A percentile compares a stretch with the other conserved stretches of the same genome.
Evolutionary conservation across 1,284 basidiomycete genomes (phyloP).

Genomic region (Apiotrichum gamsii): DNA sequence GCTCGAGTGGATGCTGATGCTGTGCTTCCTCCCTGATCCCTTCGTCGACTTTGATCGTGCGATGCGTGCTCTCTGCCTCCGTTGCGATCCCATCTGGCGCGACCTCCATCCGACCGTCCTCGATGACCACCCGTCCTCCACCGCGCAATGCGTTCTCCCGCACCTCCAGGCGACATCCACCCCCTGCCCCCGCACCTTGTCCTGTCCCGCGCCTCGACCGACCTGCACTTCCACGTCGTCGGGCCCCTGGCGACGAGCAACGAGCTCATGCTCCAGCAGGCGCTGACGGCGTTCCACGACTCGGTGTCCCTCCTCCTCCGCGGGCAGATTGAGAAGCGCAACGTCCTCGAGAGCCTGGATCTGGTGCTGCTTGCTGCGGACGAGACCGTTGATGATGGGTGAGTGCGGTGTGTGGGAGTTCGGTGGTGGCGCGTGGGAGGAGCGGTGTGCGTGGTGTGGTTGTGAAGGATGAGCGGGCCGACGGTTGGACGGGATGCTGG

Average conservation of each 20-base stretch:
- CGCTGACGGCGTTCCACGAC: conserved; percentile 79
- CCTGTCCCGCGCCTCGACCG: conserved; percentile 87
- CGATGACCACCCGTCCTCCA: no score
- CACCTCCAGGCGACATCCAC: conserved; percentile 76
- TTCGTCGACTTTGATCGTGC: neutral
- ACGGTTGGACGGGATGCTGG: no score
- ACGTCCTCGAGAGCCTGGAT: conserved; percentile 90
- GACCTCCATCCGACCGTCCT: no score
- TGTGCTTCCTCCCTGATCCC: neutral
- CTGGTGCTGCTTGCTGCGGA: conserved; percentile 87
- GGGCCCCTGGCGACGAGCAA: conserved; percentile 78
- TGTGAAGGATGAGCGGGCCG: no score
- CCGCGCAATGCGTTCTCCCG: no score
- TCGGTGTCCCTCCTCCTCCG: conserved; percentile 77
- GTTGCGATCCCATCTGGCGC: no score
- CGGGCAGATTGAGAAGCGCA: conserved; percentile 91
- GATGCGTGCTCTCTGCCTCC: no score
- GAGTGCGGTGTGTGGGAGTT: conserved; percentile 37
- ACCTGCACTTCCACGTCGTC: conserved; percentile 92
- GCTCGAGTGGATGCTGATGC: neutral
- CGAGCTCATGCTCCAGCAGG: conserved; percentile 88
- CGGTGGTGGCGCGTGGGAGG: neutral
- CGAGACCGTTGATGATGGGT: conserved; percentile 98
- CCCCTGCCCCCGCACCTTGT: conserved; percentile 82
- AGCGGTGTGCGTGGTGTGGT: no score